These are phyloP conservation scores for Dioscorea cayenensis DNA, from an alignment of 116 monocot genomes.

Conservation along the genomic window DNA sequence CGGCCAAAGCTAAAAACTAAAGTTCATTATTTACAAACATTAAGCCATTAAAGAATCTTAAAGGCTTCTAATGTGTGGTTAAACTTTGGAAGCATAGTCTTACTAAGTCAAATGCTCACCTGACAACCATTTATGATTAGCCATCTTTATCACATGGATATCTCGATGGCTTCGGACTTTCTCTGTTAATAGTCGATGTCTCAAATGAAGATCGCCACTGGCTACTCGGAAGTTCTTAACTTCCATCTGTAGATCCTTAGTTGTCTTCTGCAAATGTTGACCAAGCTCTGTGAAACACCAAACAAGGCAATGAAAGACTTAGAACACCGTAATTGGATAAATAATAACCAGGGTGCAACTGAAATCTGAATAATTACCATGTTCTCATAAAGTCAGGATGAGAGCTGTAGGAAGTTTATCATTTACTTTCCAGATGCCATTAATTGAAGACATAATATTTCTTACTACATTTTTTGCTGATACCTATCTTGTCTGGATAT, in stretches of 20 bases:
- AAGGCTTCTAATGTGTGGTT: background rate
- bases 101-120: slow-evolving; percentile 26
- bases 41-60: background rate
- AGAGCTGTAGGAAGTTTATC: slow-evolving; percentile 19
- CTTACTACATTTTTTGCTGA: slow-evolving; percentile 24
- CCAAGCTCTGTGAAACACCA: slow-evolving; percentile 11
- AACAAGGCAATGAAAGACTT: background rate
- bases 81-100: background rate
- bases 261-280: slow-evolving; percentile 28
- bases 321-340: background rate
- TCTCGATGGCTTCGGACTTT: slow-evolving; percentile 52
- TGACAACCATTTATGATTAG: slow-evolving; percentile 50
- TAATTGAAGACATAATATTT: slow-evolving; percentile 35
- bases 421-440: slow-evolving; percentile 43
- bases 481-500: slow-evolving; percentile 8
- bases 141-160: slow-evolving; percentile 40
- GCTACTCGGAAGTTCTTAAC: slow-evolving; percentile 32
- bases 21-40: background rate
- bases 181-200: slow-evolving; percentile 43
- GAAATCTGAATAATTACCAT: slow-evolving; percentile 38
- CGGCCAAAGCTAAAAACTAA: background rate
- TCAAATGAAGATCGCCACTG: slow-evolving; percentile 56
- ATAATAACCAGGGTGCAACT: background rate
- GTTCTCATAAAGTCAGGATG: slow-evolving; percentile 22
- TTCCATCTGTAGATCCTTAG: slow-evolving; percentile 22